These are phyloP conservation scores for Wallacemonas collosoma DNA, from an alignment of 208 protist genomes.

Conservation along the genomic window DNA sequence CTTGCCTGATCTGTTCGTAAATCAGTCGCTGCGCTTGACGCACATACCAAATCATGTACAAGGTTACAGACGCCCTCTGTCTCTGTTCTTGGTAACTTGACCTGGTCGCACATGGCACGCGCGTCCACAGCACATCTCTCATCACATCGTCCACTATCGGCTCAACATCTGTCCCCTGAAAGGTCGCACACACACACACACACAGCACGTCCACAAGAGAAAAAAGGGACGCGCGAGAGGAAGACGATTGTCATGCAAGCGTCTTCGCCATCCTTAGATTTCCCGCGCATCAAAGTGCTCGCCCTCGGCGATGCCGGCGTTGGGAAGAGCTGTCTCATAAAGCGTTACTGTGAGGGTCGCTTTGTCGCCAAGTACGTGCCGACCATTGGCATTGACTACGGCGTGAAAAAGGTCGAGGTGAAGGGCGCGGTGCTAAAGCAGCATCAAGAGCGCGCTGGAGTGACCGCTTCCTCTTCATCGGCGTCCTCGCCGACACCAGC, in stretches of 20 bases:
- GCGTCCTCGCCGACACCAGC: constrained; percentile 1
- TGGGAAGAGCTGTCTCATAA: constrained; percentile 97
- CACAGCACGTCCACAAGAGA: constrained; percentile 1
- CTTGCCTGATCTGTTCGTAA: too few species aligned
- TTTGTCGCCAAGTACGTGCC: constrained; percentile 96
- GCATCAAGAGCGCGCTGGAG: constrained; percentile 2
- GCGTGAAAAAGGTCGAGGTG: constrained; percentile 89
- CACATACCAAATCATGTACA: too few species aligned
- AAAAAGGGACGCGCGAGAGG: background rate
- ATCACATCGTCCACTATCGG: too few species aligned
- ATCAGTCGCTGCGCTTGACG: too few species aligned
- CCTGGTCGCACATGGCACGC: too few species aligned
- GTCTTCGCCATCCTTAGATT: constrained; percentile 28
- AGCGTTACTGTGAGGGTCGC: constrained; percentile 96
- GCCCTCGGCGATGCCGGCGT: constrained; percentile 85
- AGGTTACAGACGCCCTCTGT: too few species aligned
- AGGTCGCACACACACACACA: constrained; percentile 20
- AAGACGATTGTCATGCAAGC: background rate
- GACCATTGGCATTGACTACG: constrained; percentile 98
- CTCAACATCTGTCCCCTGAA: background rate
- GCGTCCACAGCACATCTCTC: too few species aligned
- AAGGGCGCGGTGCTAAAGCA: constrained; percentile 25
- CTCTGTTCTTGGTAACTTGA: too few species aligned
- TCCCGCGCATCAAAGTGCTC: constrained; percentile 89
- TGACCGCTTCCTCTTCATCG: background rate